Percentiles rank a stretch among this genome's conserved stretches.
These are phyloP conservation scores for Agrostemma githago DNA, from an alignment of 148 eudicot species.

Conservation along the genomic window DNA sequence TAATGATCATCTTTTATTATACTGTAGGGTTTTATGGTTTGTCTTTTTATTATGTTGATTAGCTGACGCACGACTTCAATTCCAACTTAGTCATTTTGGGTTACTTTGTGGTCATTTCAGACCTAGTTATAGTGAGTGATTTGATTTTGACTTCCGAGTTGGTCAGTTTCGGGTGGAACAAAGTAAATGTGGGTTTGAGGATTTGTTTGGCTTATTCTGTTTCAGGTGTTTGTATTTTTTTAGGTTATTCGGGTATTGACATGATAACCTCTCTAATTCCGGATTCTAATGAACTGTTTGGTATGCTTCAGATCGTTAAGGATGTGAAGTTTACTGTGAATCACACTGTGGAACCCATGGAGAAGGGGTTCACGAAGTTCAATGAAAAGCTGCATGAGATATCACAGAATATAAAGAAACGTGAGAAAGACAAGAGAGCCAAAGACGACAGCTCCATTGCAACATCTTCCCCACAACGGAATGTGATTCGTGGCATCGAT, in stretches of 20 bases:
- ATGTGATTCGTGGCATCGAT: conserved; percentile 81
- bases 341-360: conserved; percentile 93
- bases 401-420: conserved; percentile 79
- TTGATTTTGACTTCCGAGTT: neutral
- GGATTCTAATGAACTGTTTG: conserved; percentile 11
- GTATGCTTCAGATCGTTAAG: conserved; percentile 66
- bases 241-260: neutral
- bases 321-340: conserved; percentile 81
- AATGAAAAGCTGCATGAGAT: conserved; percentile 79
- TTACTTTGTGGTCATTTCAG: neutral
- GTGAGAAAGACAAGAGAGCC: conserved; percentile 62
- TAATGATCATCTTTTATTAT: no score
- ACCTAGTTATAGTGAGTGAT: neutral
- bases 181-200: neutral
- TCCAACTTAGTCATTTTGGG: neutral
- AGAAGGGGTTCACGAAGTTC: conserved; percentile 81
- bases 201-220: neutral
- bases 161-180: neutral
- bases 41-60: neutral
- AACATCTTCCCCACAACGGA: conserved; percentile 44
- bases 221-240: neutral
- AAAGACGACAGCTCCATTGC: conserved; percentile 78
- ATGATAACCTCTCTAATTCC: neutral
- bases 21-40: neutral
- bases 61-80: neutral